Percentiles rank a stretch among this genome's conserved stretches.
phyloP scores from a whole-genome alignment of 768 basidiomycete species.

The Amylocystis lapponica region DNA sequence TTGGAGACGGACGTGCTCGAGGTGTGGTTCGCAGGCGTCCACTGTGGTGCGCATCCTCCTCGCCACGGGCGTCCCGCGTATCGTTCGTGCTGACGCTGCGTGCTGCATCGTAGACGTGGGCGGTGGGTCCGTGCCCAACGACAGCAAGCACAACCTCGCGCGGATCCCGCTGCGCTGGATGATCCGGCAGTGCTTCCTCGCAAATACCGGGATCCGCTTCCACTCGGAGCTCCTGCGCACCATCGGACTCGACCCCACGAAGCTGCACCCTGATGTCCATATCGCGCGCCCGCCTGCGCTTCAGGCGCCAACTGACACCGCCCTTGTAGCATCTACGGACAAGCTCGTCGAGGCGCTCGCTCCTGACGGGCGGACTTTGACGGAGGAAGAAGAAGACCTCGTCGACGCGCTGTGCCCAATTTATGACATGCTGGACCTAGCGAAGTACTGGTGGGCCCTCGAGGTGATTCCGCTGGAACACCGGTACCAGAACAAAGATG shows the following conservation, averaged over 20 bases:
- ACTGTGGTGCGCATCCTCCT: slow-evolving; percentile 47
- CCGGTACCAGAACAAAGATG: slow-evolving; percentile 15
- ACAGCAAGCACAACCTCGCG: slow-evolving; percentile 51
- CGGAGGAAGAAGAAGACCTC: slow-evolving; percentile 59
- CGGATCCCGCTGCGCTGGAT: slow-evolving; percentile 64
- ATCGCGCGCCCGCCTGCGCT: slow-evolving; percentile 17
- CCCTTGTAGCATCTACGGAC: neutral
- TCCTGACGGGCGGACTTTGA: slow-evolving; percentile 11
- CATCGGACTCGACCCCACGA: slow-evolving; percentile 26
- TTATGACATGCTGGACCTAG: slow-evolving; percentile 52
- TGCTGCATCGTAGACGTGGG: slow-evolving; percentile 65
- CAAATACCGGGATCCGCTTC: slow-evolving; percentile 38
- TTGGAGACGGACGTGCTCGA: slow-evolving; percentile 57
- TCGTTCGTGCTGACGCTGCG: neutral
- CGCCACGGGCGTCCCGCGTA: neutral
- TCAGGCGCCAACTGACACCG: neutral
- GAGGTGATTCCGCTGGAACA: slow-evolving; percentile 38
- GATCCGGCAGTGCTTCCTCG: slow-evolving; percentile 45
- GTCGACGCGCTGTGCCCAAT: slow-evolving; percentile 45
- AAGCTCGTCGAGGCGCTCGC: slow-evolving; percentile 2
- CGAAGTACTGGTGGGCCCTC: slow-evolving; percentile 58
- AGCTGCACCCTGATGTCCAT: slow-evolving; percentile 22
- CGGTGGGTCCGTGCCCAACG: slow-evolving; percentile 61
- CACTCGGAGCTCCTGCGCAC: slow-evolving; percentile 23
- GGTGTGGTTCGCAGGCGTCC: slow-evolving; percentile 78